Conservation (phyloP, 2,329 filamentous ascomycete genomes). For the Arthrobotrys sinensis region DNA sequence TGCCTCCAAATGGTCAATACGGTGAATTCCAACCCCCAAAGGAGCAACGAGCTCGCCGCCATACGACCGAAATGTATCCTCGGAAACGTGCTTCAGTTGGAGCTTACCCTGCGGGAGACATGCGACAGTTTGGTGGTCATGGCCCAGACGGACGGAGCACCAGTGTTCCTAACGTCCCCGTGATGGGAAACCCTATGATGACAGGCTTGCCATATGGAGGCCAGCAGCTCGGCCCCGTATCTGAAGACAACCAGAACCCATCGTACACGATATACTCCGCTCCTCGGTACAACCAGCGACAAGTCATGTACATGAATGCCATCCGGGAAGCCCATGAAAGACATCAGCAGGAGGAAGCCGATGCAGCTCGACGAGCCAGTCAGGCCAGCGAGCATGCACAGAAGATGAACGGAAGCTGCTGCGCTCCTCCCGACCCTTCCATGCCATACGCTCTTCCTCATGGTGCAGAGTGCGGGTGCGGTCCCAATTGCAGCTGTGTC, state of each 20-base stretch:
- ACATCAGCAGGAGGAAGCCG: constrained; percentile 48
- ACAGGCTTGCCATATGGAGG: constrained; percentile 13
- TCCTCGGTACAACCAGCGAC: constrained; percentile 39
- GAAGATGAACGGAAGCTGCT: constrained; percentile 34
- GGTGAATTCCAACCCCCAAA: constrained; percentile 32
- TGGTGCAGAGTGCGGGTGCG: constrained; percentile 68
- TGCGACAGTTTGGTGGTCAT: constrained; percentile 28
- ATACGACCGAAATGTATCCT: constrained; percentile 46
- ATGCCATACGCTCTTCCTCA: constrained; percentile 46
- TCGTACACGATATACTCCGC: constrained; percentile 43
- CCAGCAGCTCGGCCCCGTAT: constrained; percentile 22
- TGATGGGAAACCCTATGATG: constrained; percentile 11
- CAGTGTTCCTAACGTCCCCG: constrained; percentile 45
- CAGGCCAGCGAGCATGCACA: constrained; percentile 47
- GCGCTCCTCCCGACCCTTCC: constrained; percentile 17
- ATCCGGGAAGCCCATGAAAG: constrained; percentile 46
- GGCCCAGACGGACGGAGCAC: constrained; percentile 38
- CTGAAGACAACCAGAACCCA: constrained; percentile 33
- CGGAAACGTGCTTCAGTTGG: constrained; percentile 41
- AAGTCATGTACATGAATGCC: constrained; percentile 50
- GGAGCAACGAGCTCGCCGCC: constrained; percentile 29
- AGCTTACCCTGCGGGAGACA: constrained; percentile 39
- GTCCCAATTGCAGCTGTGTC: constrained; percentile 69
- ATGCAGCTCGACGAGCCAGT: constrained; percentile 39
- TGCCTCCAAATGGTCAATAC: constrained; percentile 27